Conservation (phyloP, 768 basidiomycete species). For the Aureoboletus auriporus region DNA sequence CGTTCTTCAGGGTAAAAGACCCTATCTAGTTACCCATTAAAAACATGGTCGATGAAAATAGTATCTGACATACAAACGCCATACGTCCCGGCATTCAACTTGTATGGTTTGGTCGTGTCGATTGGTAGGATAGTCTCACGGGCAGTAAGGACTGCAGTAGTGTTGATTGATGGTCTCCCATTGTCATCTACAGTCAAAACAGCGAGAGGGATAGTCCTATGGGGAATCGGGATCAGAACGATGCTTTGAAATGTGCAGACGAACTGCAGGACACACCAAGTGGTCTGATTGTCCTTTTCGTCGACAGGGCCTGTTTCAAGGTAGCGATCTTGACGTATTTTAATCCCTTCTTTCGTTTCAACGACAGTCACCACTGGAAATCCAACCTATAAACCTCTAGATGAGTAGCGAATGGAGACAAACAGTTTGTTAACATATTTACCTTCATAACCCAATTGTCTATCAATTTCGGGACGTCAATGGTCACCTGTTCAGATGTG, state of each 20-base stretch:
- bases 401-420: neutral
- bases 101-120: conserved; percentile 77
- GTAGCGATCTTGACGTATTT: conserved; percentile 88
- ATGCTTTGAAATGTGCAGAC: neutral
- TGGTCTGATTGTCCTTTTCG: conserved; percentile 80
- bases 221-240: no score
- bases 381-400: conserved; percentile 45
- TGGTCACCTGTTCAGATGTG: conserved; percentile 33
- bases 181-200: conserved; percentile 57
- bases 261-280: conserved; percentile 53
- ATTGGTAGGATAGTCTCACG: conserved; percentile 66
- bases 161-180: conserved; percentile 59
- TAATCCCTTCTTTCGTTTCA: conserved; percentile 68
- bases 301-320: conserved; percentile 77
- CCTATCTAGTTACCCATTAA: conserved; percentile 49
- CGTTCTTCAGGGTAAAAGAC: conserved; percentile 83
- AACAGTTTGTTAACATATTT: neutral
- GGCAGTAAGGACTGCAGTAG: conserved; percentile 57
- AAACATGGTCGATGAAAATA: neutral
- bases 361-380: conserved; percentile 89
- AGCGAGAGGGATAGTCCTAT: conserved; percentile 59
- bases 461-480: conserved; percentile 79
- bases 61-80: conserved; percentile 71
- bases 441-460: conserved; percentile 88
- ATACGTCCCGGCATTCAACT: conserved; percentile 84